Base-by-base conservation (phyloP, 768 basidiomycete species). In the Kockovaella imperatae region DNA sequence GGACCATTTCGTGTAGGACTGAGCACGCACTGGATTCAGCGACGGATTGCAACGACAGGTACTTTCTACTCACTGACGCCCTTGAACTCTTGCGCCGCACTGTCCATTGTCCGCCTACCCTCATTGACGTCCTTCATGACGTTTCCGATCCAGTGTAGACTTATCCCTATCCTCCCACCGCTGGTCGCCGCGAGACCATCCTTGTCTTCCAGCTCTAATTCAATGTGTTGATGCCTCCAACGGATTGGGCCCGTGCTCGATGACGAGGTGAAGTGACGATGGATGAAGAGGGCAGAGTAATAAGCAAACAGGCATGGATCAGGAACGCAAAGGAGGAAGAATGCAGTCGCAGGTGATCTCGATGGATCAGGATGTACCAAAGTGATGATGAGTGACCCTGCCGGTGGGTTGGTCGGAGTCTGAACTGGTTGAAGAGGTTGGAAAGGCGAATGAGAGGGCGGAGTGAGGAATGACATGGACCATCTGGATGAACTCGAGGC, bases 1-100 rank as follows among this genome's bases (percentile, higher is more conserved):
- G 64, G 5, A 60, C 58, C 11, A 66, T 35, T 35, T 66, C 64
- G 35, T 66, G 64, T 14, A 66, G 47, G 45, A 63, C 55, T 62
- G 25, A n/a, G 21, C 4, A 38, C 18, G n/a, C 15, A 39, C 42
- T 45, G 28, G n/a, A n/a, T n/a, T n/a, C n/a, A n/a, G n/a, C n/a
- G n/a, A n/a, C n/a, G n/a, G n/a, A n/a, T n/a, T n/a, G n/a, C n/a
- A n/a, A n/a, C n/a, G n/a, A n/a, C n/a, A n/a, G n/a, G n/a, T n/a
- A n/a, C 1, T 10, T 5, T 1, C 1, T 35, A 56, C 62, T 57
- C 49, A 64, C 62, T 52, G 18, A 64, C 62, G 26, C 62, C 62
- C 42, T 64, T 64, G 45, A 64, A 57, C 49, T 64, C 62, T 28
- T 59, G 56, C 2, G 42, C 45, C 2, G 62, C 59, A 7, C 47